These are phyloP conservation scores for Monilinia fructicola DNA, from an alignment of 2,329 filamentous ascomycete species.

Conservation along the genomic window DNA sequence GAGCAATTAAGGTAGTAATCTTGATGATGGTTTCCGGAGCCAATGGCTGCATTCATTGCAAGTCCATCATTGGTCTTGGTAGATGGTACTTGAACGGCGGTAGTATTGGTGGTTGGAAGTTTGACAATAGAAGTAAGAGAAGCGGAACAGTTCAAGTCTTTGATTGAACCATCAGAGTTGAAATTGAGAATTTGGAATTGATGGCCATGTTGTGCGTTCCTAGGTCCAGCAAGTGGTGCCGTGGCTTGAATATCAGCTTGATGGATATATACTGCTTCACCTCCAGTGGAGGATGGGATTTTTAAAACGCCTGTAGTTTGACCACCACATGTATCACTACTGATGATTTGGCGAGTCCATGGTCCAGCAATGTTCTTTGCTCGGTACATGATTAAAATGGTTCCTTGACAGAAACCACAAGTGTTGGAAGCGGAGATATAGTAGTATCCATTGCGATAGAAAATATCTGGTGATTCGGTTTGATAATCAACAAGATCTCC, in stretches of 20 bases:
- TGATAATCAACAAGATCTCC: conserved; percentile 32
- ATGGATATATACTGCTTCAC: conserved; percentile 30
- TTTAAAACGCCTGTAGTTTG: conserved; percentile 32
- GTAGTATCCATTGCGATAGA: conserved; percentile 32
- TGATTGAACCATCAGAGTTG: conserved; percentile 12
- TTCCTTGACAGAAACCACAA: conserved; percentile 35
- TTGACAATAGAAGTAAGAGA: conserved; percentile 11
- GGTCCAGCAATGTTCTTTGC: conserved; percentile 29
- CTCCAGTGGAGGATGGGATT: conserved; percentile 25
- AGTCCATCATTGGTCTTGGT: too few relatives aligned
- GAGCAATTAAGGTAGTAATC: conserved; percentile 27
- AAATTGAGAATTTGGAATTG: conserved; percentile 22
- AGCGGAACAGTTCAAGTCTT: not conserved
- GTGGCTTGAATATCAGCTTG: conserved; percentile 31
- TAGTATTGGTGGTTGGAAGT: not conserved
- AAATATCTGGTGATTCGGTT: conserved; percentile 35
- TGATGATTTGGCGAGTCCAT: conserved; percentile 34
- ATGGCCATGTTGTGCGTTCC: conserved; percentile 15
- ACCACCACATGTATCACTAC: conserved; percentile 32
- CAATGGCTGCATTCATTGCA: conserved; percentile 10
- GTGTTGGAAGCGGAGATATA: conserved; percentile 35
- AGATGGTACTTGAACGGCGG: too few relatives aligned
- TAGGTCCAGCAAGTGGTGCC: conserved; percentile 28
- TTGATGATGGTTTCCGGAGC: conserved; percentile 27
- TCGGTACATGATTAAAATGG: conserved; percentile 32